Evolutionary conservation across 495 filamentous ascomycete species (phyloP).

Genomic region (Pseudomonodictys pantanalensis): DNA sequence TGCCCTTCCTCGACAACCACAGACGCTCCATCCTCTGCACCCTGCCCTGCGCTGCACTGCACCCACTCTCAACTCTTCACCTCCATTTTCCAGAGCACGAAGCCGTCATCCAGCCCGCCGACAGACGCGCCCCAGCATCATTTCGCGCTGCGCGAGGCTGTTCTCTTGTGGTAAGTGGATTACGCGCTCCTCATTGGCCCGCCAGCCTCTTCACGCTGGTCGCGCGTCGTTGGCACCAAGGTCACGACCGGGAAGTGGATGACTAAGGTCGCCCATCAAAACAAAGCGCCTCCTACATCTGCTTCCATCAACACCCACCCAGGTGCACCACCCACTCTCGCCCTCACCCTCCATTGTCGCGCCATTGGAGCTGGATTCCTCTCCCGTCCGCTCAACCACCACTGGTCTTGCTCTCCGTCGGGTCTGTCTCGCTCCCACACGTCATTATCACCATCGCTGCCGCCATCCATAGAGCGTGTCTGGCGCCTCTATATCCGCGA

Average conservation of each 20-base stretch:
- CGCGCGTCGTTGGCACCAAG: constrained; percentile 19
- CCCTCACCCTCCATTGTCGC: constrained; percentile 10
- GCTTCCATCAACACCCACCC: constrained; percentile 25
- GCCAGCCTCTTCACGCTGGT: constrained; percentile 2
- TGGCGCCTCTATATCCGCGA: constrained; percentile 21
- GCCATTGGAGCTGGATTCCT: constrained; percentile 23
- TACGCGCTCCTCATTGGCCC: constrained; percentile 1
- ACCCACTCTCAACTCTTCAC: background rate
- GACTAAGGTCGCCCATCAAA: constrained; percentile 11
- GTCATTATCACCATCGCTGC: constrained; percentile 31
- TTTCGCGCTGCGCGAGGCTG: background rate
- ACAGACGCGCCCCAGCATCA: no score
- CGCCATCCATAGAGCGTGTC: constrained; percentile 22
- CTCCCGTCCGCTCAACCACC: constrained; percentile 13
- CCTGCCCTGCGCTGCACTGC: no score
- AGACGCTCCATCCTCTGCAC: no score
- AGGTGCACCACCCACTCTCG: constrained; percentile 8
- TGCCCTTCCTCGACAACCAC: no score
- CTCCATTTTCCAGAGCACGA: background rate
- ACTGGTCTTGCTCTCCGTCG: constrained; percentile 8
- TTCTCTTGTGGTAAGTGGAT: constrained; percentile 7
- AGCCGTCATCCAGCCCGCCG: background rate
- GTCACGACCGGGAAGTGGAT: constrained; percentile 7
- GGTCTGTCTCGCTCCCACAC: constrained; percentile 2
- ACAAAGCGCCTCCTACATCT: constrained; percentile 15